Evolutionary conservation across 1,284 basidiomycete genomes (phyloP).

Genomic region (Laetiporus sulphureus): DNA sequence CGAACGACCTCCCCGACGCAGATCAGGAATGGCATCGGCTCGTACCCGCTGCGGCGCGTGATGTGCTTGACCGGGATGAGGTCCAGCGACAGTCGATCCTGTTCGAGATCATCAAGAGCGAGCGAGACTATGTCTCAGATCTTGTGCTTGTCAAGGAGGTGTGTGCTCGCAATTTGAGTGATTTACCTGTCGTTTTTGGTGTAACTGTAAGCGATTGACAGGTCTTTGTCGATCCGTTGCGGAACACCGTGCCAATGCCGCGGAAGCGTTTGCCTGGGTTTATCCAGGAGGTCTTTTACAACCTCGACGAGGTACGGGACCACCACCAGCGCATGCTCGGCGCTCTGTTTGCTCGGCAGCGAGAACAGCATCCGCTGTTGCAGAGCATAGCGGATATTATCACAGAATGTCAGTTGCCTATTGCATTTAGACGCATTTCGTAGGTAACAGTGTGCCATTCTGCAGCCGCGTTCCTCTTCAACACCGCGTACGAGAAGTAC

Average conservation of each 20-base stretch:
- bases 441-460: background rate
- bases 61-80: slow-evolving; percentile 63
- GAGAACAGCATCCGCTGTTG: slow-evolving; percentile 74
- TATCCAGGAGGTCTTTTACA: slow-evolving; percentile 69
- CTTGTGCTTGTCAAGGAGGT: slow-evolving; percentile 64
- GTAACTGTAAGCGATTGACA: slow-evolving; percentile 19
- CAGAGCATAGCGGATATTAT: slow-evolving; percentile 74
- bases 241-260: slow-evolving; percentile 46
- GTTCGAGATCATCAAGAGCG: slow-evolving; percentile 79
- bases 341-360: slow-evolving; percentile 64
- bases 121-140: slow-evolving; percentile 75
- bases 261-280: slow-evolving; percentile 47
- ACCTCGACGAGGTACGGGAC: slow-evolving; percentile 53
- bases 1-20: slow-evolving; percentile 46
- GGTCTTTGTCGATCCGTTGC: slow-evolving; percentile 65
- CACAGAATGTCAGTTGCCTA: slow-evolving; percentile 49
- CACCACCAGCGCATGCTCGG: slow-evolving; percentile 65
- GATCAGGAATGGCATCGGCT: slow-evolving; percentile 76
- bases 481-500: slow-evolving; percentile 64
- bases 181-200: background rate
- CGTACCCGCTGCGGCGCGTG: slow-evolving; percentile 60
- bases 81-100: slow-evolving; percentile 75
- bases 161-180: slow-evolving; percentile 10
- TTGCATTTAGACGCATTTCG: slow-evolving; percentile 10
- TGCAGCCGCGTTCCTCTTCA: slow-evolving; percentile 31